Evolutionary conservation across 768 basidiomycete species (phyloP).

Genomic region (Pleurotus giganteus): DNA sequence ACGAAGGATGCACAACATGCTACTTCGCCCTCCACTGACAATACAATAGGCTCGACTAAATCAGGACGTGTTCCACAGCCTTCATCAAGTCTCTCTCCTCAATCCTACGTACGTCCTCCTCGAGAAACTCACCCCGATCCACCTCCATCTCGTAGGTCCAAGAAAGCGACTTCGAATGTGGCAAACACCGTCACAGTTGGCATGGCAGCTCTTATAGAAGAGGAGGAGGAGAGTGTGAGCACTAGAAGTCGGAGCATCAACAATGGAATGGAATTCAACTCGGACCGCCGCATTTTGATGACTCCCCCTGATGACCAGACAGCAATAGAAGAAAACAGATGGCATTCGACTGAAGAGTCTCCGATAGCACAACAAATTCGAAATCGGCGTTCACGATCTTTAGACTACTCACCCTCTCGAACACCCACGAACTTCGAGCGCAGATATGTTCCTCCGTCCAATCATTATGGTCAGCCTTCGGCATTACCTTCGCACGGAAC

Average conservation of each 20-base stretch:
- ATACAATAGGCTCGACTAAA: background rate
- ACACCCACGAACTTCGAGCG: background rate
- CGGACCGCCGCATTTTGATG: background rate
- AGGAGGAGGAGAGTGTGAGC: constrained; percentile 42
- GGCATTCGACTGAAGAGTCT: background rate
- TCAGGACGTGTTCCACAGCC: background rate
- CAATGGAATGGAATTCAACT: background rate
- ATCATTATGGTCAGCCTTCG: constrained; percentile 17
- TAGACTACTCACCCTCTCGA: constrained; percentile 2
- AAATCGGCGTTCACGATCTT: constrained; percentile 7
- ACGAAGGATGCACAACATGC: background rate
- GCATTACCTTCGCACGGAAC: constrained; percentile 53
- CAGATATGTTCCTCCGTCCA: constrained; percentile 20
- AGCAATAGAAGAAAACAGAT: constrained; percentile 1
- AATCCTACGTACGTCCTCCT: constrained; percentile 12
- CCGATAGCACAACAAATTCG: background rate
- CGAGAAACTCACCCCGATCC: constrained; percentile 5
- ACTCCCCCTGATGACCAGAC: background rate
- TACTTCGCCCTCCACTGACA: background rate
- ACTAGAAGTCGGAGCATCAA: constrained; percentile 9
- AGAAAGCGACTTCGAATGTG: constrained; percentile 25
- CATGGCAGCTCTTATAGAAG: constrained; percentile 53
- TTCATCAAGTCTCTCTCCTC: too few relatives aligned
- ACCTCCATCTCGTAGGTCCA: constrained; percentile 13
- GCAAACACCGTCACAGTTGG: constrained; percentile 46